Base-by-base conservation (phyloP, 2,329 filamentous ascomycete species). In the Arthrobotrys pseudoclavata region DNA sequence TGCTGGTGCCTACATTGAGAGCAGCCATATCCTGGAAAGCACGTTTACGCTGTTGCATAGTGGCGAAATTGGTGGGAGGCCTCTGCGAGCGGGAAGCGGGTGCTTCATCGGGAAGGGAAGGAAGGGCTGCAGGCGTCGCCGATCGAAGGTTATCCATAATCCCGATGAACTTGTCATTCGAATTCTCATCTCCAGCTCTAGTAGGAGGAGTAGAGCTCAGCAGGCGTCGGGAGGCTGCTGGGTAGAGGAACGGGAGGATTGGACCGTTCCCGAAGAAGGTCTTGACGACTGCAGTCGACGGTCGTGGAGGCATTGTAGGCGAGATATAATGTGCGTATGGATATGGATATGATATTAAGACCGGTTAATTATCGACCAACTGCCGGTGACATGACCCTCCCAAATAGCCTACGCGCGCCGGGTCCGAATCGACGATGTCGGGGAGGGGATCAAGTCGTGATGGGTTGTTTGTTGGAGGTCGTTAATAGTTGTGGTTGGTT, bases 181-280 rank as follows among this genome's bases (percentile, higher is more conserved):
- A 2, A 15, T n/a, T 31, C 12, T 47, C 29, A 40, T 47, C 22
- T 10, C 61, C 20, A 10, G 4, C 20, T 42, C 12, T 31, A 20
- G 64, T 31, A 20, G 64, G 60, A 64, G 62, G 26, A 22, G 67
- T 77, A 18, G 67, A 47, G 34, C 61, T 70, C 34, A 77, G 48
- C 20, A 71, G 26, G 12, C 74, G 67, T 12, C 74, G 61, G 31
- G 74, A 71, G 47, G 61, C 61, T 12, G 53, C 67, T 15, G 74
- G 67, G 61, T 71, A 71, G 42, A 77, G 67, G 52, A 77, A 71
- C n/a, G 74, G 67, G 4, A 77, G 60, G 24, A 77, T 45, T 24
- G 74, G 52, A 31, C 61, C 42, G 61, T 62, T 62, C 34, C 24
- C 61, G 52, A 55, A 7, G 67, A 68, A 40, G 42, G 74, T 63